Evolutionary conservation across 495 filamentous ascomycete genomes (phyloP).

Genomic region (Margaritispora aquatica): DNA sequence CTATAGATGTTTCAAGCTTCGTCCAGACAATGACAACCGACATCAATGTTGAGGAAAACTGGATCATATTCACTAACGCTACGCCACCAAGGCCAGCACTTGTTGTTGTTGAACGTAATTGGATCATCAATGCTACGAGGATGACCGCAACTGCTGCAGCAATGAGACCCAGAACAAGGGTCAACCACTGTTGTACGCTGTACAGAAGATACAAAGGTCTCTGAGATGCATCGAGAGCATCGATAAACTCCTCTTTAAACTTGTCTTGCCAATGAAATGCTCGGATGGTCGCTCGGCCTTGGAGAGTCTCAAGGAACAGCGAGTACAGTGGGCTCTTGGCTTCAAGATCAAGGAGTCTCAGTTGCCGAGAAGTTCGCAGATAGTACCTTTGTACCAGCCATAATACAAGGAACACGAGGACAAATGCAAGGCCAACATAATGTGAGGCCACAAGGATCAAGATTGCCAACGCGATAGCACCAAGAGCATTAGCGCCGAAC

Average conservation of each 20-base stretch:
- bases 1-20: conserved; percentile 32
- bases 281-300: conserved; percentile 41
- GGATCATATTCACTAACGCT: too few relatives aligned
- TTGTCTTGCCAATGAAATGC: conserved; percentile 38
- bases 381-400: conserved; percentile 52
- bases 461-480: too few relatives aligned
- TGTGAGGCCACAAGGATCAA: background rate
- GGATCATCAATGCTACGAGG: conserved; percentile 33
- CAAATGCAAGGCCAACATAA: conserved; percentile 13
- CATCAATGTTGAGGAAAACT: too few relatives aligned
- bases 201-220: conserved; percentile 40
- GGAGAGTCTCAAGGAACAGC: conserved; percentile 39
- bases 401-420: conserved; percentile 34
- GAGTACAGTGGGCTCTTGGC: conserved; percentile 30
- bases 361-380: conserved; percentile 51
- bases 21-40: conserved; percentile 21
- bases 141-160: conserved; percentile 34
- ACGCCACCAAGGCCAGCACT: conserved; percentile 25
- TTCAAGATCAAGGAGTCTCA: conserved; percentile 49
- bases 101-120: background rate
- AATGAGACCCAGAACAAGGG: conserved; percentile 38
- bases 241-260: conserved; percentile 38
- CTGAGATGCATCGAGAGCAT: conserved; percentile 46
- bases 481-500: background rate
- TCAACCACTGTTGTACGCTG: conserved; percentile 47